Conservation (phyloP, 2,329 filamentous ascomycete species). For the Hymenoscyphus linearis region DNA sequence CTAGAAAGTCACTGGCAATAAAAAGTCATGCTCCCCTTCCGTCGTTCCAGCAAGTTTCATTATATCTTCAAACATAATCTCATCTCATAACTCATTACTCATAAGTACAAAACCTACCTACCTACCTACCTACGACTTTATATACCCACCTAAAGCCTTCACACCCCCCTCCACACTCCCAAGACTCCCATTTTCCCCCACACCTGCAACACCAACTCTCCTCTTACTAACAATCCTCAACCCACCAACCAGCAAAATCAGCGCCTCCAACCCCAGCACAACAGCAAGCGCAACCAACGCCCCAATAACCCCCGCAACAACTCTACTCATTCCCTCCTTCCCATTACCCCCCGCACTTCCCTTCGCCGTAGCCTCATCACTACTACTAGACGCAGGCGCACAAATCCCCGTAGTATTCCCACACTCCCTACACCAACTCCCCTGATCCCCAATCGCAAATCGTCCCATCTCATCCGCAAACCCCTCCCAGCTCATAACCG, state of each 20-base stretch:
- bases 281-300: constrained; percentile 63
- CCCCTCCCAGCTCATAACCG: constrained; percentile 59
- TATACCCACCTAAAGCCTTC: constrained; percentile 1
- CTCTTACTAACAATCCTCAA: constrained; percentile 55
- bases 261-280: constrained; percentile 49
- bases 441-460: constrained; percentile 60
- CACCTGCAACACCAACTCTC: constrained; percentile 31
- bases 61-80: too few species aligned
- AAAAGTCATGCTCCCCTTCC: too few species aligned
- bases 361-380: constrained; percentile 27
- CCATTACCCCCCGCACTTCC: constrained; percentile 18
- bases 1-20: too few species aligned
- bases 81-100: too few species aligned
- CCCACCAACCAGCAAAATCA: constrained; percentile 50
- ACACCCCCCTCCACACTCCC: not conserved
- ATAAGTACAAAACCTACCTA: too few species aligned
- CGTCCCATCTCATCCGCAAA: constrained; percentile 60
- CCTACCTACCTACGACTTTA: too few species aligned
- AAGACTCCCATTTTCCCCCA: not conserved
- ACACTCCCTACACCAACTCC: constrained; percentile 70
- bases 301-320: constrained; percentile 77
- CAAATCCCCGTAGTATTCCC: constrained; percentile 67
- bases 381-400: constrained; percentile 39
- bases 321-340: constrained; percentile 50
- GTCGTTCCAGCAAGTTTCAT: too few species aligned